These are phyloP conservation scores for Ganoderma lingzhi DNA, from an alignment of 1,284 basidiomycete genomes.

Conservation along the genomic window DNA sequence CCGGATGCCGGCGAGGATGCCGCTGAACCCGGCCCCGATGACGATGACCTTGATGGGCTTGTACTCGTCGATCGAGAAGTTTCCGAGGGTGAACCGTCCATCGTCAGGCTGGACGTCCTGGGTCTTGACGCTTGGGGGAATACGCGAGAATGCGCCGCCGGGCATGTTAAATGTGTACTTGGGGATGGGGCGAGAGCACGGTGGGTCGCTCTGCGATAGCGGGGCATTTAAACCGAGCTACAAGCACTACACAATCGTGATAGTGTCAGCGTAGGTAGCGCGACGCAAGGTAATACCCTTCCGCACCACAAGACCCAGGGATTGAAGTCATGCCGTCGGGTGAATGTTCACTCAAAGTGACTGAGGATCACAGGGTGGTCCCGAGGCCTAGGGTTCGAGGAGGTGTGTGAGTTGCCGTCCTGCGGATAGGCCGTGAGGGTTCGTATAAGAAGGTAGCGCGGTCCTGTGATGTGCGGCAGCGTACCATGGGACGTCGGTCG, in stretches of 20 bases:
- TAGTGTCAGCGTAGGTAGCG: background rate
- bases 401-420: background rate
- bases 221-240: background rate
- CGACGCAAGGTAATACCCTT: background rate
- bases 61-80: constrained; percentile 55
- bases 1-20: constrained; percentile 64
- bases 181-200: background rate
- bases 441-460: background rate
- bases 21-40: constrained; percentile 64
- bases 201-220: background rate
- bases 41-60: constrained; percentile 58
- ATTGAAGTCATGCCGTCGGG: background rate
- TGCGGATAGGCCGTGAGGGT: background rate
- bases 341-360: background rate
- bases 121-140: background rate
- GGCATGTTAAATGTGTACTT: background rate
- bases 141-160: background rate
- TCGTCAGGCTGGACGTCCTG: background rate
- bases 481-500: background rate
- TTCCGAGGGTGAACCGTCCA: constrained; percentile 18
- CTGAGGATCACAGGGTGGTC: background rate
- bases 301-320: background rate
- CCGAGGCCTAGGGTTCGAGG: background rate
- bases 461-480: background rate
- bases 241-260: background rate